Percentiles rank a stretch among this genome's conserved stretches.
Evolutionary conservation across 306 rosid species (phyloP).

Genomic region (Lathyrus sativus): DNA sequence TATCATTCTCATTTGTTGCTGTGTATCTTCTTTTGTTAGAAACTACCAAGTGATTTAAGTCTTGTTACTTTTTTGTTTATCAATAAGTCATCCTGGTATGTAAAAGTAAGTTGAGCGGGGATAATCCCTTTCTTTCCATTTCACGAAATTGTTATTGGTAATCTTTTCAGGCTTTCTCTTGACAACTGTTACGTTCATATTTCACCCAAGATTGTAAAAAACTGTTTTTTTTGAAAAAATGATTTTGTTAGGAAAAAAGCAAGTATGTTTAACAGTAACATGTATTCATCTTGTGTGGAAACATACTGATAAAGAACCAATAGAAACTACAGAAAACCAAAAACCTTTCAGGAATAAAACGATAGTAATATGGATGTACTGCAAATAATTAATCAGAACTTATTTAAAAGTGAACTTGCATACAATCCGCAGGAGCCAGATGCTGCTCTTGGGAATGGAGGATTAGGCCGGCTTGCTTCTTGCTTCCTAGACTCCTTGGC

Average conservation of each 20-base stretch:
- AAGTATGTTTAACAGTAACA: constrained; percentile 23
- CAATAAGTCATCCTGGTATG: constrained; percentile 20
- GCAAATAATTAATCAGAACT: constrained; percentile 17
- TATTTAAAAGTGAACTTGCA: constrained; percentile 19
- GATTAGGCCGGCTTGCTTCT: constrained; percentile 94
- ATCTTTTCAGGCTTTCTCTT: constrained; percentile 17
- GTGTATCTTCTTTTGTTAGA: constrained; percentile 6
- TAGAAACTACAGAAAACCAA: constrained; percentile 10
- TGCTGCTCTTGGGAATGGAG: constrained; percentile 98
- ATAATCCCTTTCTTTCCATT: constrained; percentile 22
- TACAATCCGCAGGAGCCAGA: constrained; percentile 74
- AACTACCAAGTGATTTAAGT: neutral
- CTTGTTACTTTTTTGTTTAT: neutral
- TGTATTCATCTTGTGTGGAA: constrained; percentile 29
- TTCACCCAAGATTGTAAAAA: neutral
- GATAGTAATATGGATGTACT: constrained; percentile 13
- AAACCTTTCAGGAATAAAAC: constrained; percentile 7
- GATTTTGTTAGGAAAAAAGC: constrained; percentile 9
- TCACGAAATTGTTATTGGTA: constrained; percentile 17
- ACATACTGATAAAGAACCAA: constrained; percentile 20
- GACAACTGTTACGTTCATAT: constrained; percentile 19
- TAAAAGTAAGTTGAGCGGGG: constrained; percentile 29
- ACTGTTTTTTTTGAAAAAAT: neutral
- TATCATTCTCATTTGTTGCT: neutral
- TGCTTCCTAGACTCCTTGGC: constrained; percentile 97